Conservation (phyloP, 306 rosid species). For the Cucumis sativus region DNA sequence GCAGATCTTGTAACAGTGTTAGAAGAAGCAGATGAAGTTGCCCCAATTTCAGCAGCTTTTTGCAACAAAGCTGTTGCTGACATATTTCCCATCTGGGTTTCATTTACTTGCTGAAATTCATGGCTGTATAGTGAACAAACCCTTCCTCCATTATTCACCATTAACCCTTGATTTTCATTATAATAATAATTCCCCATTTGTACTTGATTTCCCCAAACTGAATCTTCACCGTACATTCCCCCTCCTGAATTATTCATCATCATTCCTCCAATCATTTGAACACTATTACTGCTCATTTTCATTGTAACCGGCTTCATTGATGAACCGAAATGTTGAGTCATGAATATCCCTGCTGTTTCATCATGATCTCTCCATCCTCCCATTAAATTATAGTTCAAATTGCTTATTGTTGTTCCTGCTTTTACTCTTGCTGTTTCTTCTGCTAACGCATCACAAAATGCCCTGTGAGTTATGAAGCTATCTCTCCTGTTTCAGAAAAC, state of each 20-base stretch:
- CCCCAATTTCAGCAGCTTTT: conserved; percentile 75
- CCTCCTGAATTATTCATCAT: neutral
- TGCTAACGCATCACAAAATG: conserved; percentile 87
- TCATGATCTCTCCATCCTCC: neutral
- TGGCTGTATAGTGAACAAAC: conserved; percentile 59
- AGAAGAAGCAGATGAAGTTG: conserved; percentile 18
- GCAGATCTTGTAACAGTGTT: neutral
- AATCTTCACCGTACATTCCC: neutral
- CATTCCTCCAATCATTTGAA: no score
- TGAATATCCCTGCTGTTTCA: neutral
- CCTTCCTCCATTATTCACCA: no score
- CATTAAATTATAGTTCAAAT: conserved; percentile 38
- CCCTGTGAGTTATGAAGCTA: conserved; percentile 86
- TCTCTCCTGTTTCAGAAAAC: conserved; percentile 44
- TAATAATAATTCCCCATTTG: neutral
- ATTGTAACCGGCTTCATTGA: neutral
- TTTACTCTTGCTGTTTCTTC: conserved; percentile 86
- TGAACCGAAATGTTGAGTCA: conserved; percentile 38
- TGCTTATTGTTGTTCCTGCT: conserved; percentile 19
- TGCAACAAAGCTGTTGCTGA: conserved; percentile 91
- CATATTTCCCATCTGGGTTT: conserved; percentile 40
- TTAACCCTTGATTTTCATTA: no score
- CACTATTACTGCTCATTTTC: conserved; percentile 6
- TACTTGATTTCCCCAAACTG: neutral
- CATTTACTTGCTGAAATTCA: conserved; percentile 27